Base-by-base conservation (phyloP, 163 green algal species). In the Botryococcus braunii region DNA sequence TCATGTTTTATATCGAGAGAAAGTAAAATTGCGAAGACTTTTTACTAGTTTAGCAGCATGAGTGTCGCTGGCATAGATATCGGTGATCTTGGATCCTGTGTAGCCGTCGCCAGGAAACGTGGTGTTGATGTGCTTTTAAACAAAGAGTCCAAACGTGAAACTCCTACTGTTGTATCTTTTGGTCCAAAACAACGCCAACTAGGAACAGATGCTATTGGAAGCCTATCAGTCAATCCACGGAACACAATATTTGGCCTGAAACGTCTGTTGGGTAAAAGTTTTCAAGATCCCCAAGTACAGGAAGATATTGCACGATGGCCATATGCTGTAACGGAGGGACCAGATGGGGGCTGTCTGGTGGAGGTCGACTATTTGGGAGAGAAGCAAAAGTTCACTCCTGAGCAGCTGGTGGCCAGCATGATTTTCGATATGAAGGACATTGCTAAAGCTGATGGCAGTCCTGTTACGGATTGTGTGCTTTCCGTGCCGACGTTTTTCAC, bases 51-150 rank as follows among this genome's bases (percentile, higher is more conserved):
- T 35, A 35, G 35, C 6, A 52, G n/a, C 21, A 74, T 74, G 69
- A 70, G 61, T 70, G 69, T 75, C 31, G 69, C 69, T 31, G 62
- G 69, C 3, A 68, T 98, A 62, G 93, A 98, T 71, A 77, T 98
- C 3, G 93, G 93, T 7, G 91, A 96, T 70, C 77, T 84, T 34
- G 84, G 81, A 9, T 89, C 82, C 36, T 91, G 86, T 73, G 84
- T 97, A n/a, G 93, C 91, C 0, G 71, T 99, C 2, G 93, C 93
- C 4, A 79, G 93, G 35, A 95, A 94, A 72, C 69, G 86, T 39
- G 88, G 88, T 40, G 91, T 97, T 43, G 94, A 99, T 79, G 90
- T 99, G 40, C 77, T 98, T 17, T 84, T 99, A 59, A 99, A 99
- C 82, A 94, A 96, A 69, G 93, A 97, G 37, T 46, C 29, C 65